Percentiles rank a stretch among this genome's conserved stretches.
Conservation (phyloP, 176 grass and related monocot species). For the Bothriochloa decipiens region DNA sequence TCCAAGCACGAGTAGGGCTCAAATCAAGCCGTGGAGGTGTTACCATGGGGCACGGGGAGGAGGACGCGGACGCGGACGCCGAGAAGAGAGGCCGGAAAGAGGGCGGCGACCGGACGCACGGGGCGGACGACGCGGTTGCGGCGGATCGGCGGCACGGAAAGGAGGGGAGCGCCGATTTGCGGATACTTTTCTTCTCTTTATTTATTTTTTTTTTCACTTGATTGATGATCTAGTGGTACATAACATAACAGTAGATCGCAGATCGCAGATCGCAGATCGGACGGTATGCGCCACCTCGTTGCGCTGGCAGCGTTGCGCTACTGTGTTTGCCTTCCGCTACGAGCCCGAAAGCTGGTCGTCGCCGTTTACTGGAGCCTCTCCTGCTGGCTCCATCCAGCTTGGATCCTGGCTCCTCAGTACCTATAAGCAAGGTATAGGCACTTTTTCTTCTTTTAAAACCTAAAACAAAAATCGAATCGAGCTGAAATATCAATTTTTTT, state of each 20-base stretch:
- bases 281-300: background rate
- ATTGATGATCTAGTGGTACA: background rate
- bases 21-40: background rate
- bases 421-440: too few species aligned
- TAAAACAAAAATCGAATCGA: too few species aligned
- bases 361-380: too few species aligned
- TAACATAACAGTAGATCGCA: background rate
- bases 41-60: constrained; percentile 13
- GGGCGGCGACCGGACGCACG: background rate
- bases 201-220: background rate
- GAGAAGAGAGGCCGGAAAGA: too few species aligned
- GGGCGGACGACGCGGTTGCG: background rate
- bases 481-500: too few species aligned
- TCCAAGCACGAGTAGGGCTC: background rate
- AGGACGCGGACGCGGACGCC: background rate
- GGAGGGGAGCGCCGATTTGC: background rate
- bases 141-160: background rate
- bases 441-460: too few species aligned
- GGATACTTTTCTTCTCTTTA: background rate
- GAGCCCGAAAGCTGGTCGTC: too few species aligned
- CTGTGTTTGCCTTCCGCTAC: too few species aligned
- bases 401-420: too few species aligned
- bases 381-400: too few species aligned
- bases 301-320: background rate
- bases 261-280: constrained; percentile 29